Percentiles rank a stretch among this genome's conserved stretches.
Evolutionary conservation across 139 green algal species (phyloP).

Genomic region (Coelastrella sp.): DNA sequence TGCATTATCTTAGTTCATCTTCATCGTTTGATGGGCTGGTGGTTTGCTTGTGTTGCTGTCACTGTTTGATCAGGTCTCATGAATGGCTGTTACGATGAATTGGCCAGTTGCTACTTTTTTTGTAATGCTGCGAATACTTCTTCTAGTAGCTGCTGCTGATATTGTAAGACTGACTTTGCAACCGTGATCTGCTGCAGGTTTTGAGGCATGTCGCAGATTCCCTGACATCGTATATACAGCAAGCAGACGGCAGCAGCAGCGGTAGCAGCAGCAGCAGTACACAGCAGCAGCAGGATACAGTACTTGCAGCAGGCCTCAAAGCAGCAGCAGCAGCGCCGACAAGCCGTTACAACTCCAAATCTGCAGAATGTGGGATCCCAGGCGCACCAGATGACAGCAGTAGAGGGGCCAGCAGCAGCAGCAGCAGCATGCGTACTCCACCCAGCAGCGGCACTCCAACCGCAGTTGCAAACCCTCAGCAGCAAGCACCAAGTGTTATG

Average conservation of each 20-base stretch:
- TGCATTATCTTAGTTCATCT: too few species aligned
- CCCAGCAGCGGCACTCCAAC: background rate
- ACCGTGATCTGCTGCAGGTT: background rate
- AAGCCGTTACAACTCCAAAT: background rate
- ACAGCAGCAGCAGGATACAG: background rate
- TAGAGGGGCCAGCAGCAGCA: background rate
- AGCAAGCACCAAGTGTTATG: slow-evolving; percentile 56
- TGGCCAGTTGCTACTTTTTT: too few species aligned
- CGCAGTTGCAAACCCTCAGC: background rate
- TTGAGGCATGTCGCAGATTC: background rate
- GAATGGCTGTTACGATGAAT: too few species aligned
- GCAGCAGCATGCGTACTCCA: background rate
- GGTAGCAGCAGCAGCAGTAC: background rate
- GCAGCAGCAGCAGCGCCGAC: slow-evolving; percentile 26
- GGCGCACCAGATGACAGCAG: background rate
- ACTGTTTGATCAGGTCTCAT: too few species aligned
- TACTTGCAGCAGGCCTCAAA: background rate
- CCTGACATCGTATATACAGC: background rate
- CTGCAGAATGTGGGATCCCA: background rate
- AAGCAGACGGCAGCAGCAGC: background rate
- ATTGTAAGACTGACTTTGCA: background rate
- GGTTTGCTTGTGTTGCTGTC: too few species aligned
- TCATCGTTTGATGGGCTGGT: too few species aligned
- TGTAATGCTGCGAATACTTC: too few species aligned
- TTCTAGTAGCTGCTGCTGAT: too few species aligned